Evolutionary conservation across 352 stramenopile species (phyloP), one percentile per base, ranked within the genome.

Genomic region (Globisporangium paroecandrum): DNA sequence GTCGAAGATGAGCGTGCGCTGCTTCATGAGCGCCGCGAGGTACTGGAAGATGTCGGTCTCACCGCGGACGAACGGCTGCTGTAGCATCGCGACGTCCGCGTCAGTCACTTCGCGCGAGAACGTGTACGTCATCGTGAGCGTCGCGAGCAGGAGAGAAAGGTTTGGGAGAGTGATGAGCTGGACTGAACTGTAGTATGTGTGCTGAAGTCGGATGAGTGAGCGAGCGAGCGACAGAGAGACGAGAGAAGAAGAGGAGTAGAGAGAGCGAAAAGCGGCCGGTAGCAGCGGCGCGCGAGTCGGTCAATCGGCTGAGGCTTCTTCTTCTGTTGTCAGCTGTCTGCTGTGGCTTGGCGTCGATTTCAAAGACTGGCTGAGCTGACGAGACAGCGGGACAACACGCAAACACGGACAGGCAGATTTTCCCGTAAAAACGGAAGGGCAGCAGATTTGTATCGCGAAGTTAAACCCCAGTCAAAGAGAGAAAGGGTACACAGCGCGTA

Each of bases 1-100:
- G 76, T 99, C 97, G 71, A 98, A 99, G 74, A 98, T 98, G 57
- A 97, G 81, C 73, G 94, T 93, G 65, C 80, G 76, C 76, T 88
- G 79, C 77, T 87, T 87, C 80, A 91, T 91, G 54, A 91, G 73
- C 66, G 83, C 83, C 56, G 79, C 83, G 47, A 91, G 69, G 69
- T 91, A 91, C 76, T 74, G 71, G 62, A 91, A 91, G 71, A 91
- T 81, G 79, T 91, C 83, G 47, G 68, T 89, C 74, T 89, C 75
- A n/a, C 81, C 83, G 54, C 83, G 83, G 58, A 87, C 70, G 66
- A 87, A 91, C 68, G 83, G 83, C 51, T 71, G 70, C 68, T 84
- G 73, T 34, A 91, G 76, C 71, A 91, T 77, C 29, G 74, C 76
- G 36, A 77, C 56, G 53, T 87, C 79, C 54, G 70, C 70, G 2